Conservation (phyloP, 2,329 filamentous ascomycete genomes). For the Boeremia lycopersici region DNA sequence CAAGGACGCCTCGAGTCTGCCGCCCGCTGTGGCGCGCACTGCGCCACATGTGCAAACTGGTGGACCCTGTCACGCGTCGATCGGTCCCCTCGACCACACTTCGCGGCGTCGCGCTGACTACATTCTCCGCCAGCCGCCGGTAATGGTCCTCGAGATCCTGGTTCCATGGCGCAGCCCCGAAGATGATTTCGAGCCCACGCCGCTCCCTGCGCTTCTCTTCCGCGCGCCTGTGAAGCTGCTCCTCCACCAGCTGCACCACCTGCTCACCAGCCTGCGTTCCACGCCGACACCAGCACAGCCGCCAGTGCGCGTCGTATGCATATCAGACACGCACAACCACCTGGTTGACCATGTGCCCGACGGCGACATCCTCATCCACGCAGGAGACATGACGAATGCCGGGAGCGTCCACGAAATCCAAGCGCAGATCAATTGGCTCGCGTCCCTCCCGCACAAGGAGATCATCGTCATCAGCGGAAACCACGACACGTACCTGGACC, state of each 20-base stretch:
- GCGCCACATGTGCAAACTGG: background rate
- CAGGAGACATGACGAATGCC: constrained; percentile 79
- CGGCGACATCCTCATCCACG: constrained; percentile 87
- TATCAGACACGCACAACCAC: constrained; percentile 85
- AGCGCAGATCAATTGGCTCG: constrained; percentile 82
- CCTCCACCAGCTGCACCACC: constrained; percentile 65
- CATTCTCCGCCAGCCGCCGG: background rate
- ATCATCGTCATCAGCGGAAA: constrained; percentile 88
- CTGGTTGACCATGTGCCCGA: constrained; percentile 66
- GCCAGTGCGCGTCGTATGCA: constrained; percentile 78
- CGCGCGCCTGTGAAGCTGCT: constrained; percentile 70
- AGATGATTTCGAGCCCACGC: constrained; percentile 52
- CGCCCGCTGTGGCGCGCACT: background rate
- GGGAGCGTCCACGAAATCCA: constrained; percentile 78
- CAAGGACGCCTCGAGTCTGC: constrained; percentile 7
- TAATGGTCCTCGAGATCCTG: constrained; percentile 39
- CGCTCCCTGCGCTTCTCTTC: constrained; percentile 67
- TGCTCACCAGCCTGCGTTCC: constrained; percentile 72
- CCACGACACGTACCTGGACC: constrained; percentile 86
- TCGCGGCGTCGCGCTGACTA: too few species aligned
- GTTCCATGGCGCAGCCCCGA: constrained; percentile 34
- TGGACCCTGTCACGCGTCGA: background rate
- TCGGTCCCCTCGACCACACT: constrained; percentile 7
- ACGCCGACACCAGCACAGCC: constrained; percentile 63
- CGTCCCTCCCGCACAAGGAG: constrained; percentile 72